These are phyloP conservation scores for Penicillium sp. DNA, from an alignment of 2,329 filamentous ascomycete species.

Conservation along the genomic window DNA sequence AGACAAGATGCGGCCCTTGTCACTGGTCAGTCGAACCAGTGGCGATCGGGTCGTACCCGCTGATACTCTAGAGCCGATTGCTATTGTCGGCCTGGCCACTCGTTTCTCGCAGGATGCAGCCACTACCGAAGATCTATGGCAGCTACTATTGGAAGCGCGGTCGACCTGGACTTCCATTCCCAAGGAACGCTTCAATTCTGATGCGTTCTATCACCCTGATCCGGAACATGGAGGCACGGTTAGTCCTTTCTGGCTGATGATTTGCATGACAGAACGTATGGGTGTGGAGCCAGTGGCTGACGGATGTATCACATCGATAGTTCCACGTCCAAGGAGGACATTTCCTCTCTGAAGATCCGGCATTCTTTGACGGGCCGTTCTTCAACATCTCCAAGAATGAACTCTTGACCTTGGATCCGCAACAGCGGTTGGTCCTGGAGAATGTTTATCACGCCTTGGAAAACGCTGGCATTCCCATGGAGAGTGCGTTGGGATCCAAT, in stretches of 20 bases:
- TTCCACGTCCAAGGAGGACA: conserved; percentile 34
- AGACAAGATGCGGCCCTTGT: conserved; percentile 18
- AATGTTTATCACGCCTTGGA: conserved; percentile 44
- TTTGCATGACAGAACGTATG: neutral
- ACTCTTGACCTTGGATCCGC: conserved; percentile 39
- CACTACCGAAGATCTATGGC: conserved; percentile 42
- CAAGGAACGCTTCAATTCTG: conserved; percentile 42
- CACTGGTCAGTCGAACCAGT: conserved; percentile 7
- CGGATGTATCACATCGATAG: conserved; percentile 13
- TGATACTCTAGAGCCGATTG: conserved; percentile 36
- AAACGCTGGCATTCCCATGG: conserved; percentile 37
- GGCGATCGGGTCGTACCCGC: conserved; percentile 7
- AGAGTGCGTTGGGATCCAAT: conserved; percentile 30
- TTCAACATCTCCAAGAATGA: conserved; percentile 41
- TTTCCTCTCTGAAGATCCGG: conserved; percentile 39
- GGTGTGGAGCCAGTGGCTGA: neutral
- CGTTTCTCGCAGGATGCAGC: conserved; percentile 42
- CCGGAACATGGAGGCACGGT: conserved; percentile 43
- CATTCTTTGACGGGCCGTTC: conserved; percentile 39
- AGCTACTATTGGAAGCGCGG: conserved; percentile 40
- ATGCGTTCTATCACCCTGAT: conserved; percentile 48
- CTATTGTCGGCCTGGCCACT: conserved; percentile 45
- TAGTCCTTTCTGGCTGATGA: conserved; percentile 13
- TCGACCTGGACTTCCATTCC: conserved; percentile 44
- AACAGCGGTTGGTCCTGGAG: conserved; percentile 44